A percentile compares a stretch with the other conserved stretches of the same genome.
Conservation (phyloP, 2,329 filamentous ascomycete genomes). For the Chaetomium sp. region DNA sequence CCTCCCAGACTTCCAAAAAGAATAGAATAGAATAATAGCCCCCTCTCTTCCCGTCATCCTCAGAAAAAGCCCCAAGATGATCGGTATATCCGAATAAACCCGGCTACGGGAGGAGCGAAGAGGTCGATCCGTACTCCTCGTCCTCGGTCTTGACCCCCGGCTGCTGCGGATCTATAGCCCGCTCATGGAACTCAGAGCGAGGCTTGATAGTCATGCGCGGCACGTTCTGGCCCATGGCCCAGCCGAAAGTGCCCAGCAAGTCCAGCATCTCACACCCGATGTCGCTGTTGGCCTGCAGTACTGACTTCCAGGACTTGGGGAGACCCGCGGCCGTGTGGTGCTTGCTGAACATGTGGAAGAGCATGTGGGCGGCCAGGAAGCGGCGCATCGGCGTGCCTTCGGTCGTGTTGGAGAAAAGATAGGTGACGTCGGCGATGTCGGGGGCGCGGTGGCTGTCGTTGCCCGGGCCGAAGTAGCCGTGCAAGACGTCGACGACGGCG, state of each 20-base stretch:
- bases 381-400: slow-evolving; percentile 18
- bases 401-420: slow-evolving; percentile 21
- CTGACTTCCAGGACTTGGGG: slow-evolving; percentile 16
- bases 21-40: no score
- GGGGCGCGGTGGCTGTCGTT: slow-evolving; percentile 12
- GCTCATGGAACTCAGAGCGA: slow-evolving; percentile 21
- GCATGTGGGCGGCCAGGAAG: slow-evolving; percentile 17
- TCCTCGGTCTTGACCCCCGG: not conserved
- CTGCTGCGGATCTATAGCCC: not conserved
- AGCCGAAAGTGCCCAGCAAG: slow-evolving; percentile 22
- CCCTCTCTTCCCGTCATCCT: no score
- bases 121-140: not conserved
- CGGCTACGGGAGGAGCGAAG: not conserved
- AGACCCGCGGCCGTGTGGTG: slow-evolving; percentile 10
- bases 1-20: no score
- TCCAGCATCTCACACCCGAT: slow-evolving; percentile 18
- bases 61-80: no score
- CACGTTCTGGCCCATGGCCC: slow-evolving; percentile 19
- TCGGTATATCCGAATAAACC: no score
- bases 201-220: slow-evolving; percentile 20
- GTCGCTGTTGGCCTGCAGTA: slow-evolving; percentile 7
- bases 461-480: slow-evolving; percentile 18
- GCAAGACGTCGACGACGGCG: slow-evolving; percentile 22
- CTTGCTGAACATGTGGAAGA: slow-evolving; percentile 20
- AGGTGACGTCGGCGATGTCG: slow-evolving; percentile 18